Evolutionary conservation across 257 asterid species (phyloP).

Genomic region (Forsythia suspensa): DNA sequence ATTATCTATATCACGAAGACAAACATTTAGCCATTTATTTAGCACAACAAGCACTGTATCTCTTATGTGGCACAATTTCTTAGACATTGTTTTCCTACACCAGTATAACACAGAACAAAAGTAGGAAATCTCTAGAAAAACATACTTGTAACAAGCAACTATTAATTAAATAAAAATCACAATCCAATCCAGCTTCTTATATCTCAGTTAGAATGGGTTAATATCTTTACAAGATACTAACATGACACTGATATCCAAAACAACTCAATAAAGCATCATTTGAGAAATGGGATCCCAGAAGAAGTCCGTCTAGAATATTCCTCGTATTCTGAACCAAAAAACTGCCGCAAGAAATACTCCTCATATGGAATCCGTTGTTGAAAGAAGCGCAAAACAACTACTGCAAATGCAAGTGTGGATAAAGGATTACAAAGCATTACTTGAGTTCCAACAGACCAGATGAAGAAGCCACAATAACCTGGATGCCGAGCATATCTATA

Average conservation of each 20-base stretch:
- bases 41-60: no score
- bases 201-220: neutral
- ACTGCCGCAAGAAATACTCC: slow-evolving; percentile 80
- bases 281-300: slow-evolving; percentile 80
- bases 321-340: slow-evolving; percentile 66
- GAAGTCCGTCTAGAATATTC: slow-evolving; percentile 55
- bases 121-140: no score
- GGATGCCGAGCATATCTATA: slow-evolving; percentile 72
- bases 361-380: slow-evolving; percentile 71
- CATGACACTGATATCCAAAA: neutral
- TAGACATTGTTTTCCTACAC: no score
- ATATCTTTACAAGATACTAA: neutral
- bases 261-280: slow-evolving; percentile 30
- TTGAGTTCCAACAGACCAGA: slow-evolving; percentile 67
- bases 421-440: slow-evolving; percentile 82
- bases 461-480: slow-evolving; percentile 64
- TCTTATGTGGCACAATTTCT: no score
- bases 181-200: no score
- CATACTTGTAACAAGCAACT: no score
- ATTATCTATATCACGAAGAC: neutral
- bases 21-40: neutral
- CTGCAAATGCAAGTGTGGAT: slow-evolving; percentile 54
- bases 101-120: no score
- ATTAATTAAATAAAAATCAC: no score
- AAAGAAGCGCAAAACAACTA: slow-evolving; percentile 78